Base-by-base conservation (phyloP, 768 basidiomycete genomes). In the Hirschioporus abietinus region DNA sequence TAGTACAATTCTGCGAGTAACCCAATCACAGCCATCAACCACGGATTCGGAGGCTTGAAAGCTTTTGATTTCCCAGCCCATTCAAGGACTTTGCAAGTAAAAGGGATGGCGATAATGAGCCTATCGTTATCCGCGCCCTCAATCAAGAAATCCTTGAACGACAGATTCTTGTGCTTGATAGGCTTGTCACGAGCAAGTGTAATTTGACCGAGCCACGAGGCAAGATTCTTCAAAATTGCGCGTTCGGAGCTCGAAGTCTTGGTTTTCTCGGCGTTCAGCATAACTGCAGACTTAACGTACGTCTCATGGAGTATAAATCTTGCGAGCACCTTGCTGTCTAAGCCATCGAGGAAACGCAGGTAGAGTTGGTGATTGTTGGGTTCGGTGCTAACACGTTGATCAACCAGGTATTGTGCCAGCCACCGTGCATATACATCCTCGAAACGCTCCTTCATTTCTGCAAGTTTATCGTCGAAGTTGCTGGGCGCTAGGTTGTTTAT, bases 341-440 rank as follows among this genome's bases (percentile, higher is more conserved):
- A 79, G 1, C 89, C 87, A 67, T 98, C 94, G 66, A 99, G 81
- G 75, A 99, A 94, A 66, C 95, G 91, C 67, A 97, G 88, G 77
- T 99, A 99, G 35, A 99, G 86, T 62, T 88, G 85, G 70, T 99
- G 97, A 73, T 99, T 97, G 82, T 99, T 99, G 64, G 94, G 94
- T 77, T 99, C 97, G 66, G 91, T 91, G 77, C 91, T 92, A 76
- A 99, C 88, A 42, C 97, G 92, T 73, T 98, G 93, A 72, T 96
- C 94, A 36, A 99, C 95, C 62, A 99, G 84, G 76, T 99, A 99
- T 74, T 97, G 91, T 60, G 97, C 96, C 72, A 99, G 97, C 97
- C 97, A 99, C 60, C 91, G 85, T 8, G 93, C 88, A 74, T 95
- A 88, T 57, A 86, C 81, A 71, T 95, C 91, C 60, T 91, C 84